Percentiles rank a stretch among this genome's conserved stretches.
Evolutionary conservation across 106 monocot species (phyloP).

Genomic region (Hemerocallis citrina): DNA sequence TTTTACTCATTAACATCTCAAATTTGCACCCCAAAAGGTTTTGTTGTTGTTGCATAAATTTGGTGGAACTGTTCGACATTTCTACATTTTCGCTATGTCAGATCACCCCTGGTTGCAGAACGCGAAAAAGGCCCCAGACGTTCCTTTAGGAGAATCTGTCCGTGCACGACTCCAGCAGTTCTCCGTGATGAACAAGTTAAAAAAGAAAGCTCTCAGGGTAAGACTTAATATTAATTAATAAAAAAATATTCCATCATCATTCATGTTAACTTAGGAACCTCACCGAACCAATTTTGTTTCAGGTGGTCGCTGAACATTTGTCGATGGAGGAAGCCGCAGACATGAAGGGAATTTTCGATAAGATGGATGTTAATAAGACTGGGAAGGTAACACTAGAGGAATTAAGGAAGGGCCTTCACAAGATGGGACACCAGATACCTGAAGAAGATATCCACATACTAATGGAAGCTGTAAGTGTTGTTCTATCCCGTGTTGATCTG

Average conservation of each 20-base stretch:
- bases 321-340: constrained; percentile 62
- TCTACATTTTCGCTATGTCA: constrained; percentile 2
- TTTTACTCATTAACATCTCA: too few relatives aligned
- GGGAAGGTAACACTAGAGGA: constrained; percentile 40
- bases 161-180: constrained; percentile 46
- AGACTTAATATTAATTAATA: not conserved
- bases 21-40: too few relatives aligned
- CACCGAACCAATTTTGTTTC: not conserved
- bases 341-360: constrained; percentile 51
- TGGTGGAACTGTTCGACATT: too few relatives aligned
- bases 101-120: constrained; percentile 53
- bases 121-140: constrained; percentile 39
- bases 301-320: constrained; percentile 67
- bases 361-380: constrained; percentile 37
- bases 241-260: too few relatives aligned
- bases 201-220: constrained; percentile 47
- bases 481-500: too few relatives aligned
- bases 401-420: constrained; percentile 41
- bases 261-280: too few relatives aligned
- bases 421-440: constrained; percentile 45
- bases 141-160: constrained; percentile 36
- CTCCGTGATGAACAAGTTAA: constrained; percentile 49
- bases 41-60: too few relatives aligned
- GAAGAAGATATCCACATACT: constrained; percentile 46
- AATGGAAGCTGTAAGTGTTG: constrained; percentile 49